Evolutionary conservation across 2,329 filamentous ascomycete genomes (phyloP).

Genomic region (Penicillium sp.): DNA sequence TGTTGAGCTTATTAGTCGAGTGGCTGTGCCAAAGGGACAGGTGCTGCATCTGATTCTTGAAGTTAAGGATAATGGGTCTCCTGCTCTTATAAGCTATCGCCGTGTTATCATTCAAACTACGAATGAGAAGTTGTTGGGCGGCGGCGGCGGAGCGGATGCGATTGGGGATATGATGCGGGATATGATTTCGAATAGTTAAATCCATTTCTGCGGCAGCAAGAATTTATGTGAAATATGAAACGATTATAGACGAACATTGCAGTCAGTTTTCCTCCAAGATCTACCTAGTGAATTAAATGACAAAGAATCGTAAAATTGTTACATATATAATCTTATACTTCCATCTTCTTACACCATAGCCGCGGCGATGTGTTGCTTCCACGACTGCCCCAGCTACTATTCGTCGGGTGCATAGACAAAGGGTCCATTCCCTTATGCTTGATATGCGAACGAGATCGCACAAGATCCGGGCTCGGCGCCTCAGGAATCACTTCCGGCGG

Average conservation of each 20-base stretch:
- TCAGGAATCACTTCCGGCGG: neutral
- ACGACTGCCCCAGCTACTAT: constrained; percentile 13
- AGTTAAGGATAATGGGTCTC: constrained; percentile 20
- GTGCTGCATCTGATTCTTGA: constrained; percentile 22
- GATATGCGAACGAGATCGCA: constrained; percentile 12
- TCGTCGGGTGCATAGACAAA: constrained; percentile 22
- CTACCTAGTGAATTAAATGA: neutral
- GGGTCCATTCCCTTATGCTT: constrained; percentile 20
- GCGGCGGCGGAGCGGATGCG: constrained; percentile 8
- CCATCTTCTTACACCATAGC: constrained; percentile 10
- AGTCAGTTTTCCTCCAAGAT: too few relatives aligned
- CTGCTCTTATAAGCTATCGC: constrained; percentile 22
- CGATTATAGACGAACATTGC: neutral
- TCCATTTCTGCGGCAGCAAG: neutral
- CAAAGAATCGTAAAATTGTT: neutral
- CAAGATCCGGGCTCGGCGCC: neutral
- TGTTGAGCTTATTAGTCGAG: constrained; percentile 15
- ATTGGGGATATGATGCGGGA: constrained; percentile 12
- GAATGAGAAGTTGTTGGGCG: constrained; percentile 12
- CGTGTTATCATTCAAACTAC: constrained; percentile 24
- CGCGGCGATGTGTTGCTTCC: constrained; percentile 8
- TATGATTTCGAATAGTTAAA: neutral
- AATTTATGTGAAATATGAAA: neutral
- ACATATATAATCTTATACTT: constrained; percentile 3
- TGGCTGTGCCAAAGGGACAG: constrained; percentile 14